Base-by-base conservation (phyloP, 345 rosid genomes). In the Pistacia integerrima region DNA sequence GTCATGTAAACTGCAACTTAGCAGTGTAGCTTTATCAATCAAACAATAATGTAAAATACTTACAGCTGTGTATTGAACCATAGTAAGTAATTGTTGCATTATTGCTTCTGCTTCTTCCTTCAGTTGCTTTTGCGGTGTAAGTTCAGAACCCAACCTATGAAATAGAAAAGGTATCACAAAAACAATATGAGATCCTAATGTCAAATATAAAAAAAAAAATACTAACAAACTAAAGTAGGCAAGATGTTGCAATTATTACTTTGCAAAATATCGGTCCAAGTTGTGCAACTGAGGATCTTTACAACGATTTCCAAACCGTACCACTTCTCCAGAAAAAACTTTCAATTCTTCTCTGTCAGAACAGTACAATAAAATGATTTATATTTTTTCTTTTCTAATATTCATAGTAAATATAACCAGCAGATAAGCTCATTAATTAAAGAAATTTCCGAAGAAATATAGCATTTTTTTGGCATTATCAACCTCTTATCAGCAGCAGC, bases 201-300 rank as follows among this genome's bases (percentile, higher is more conserved):
- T 18, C 33, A 54, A 38, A 30, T 62, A 57, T 20, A 11, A 17
- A 12, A 35, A 25, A 25, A 69, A 69, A 8, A 69, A 30, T 5
- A 66, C 55, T 72, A 44, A 65, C 49, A 80, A 73, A 54, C 78
- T 67, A 73, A 74, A 80, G 52, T 13, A 56, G 67, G 56, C 41
- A 85, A 63, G 71, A 81, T 70, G 79, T 41, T 18, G 66, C 70
- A 38, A 16, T 30, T 77, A 83, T 87, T 87, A 92, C 99, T 92
- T 96, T 63, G 90, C 97, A 77, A 96, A 93, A 78, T 90, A 93
- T 38, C 99, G 98, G 52, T 93, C 93, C 80, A 93, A 83, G 82
- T 91, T 90, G 89, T 96, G 99, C 94, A 93, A 96, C 64, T 96
- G 99, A 77, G 98, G 99, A 89, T 96, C 99, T 85, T 93, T 93